Base-by-base conservation (phyloP, 2,329 filamentous ascomycete genomes). In the Shiraia sp. region DNA sequence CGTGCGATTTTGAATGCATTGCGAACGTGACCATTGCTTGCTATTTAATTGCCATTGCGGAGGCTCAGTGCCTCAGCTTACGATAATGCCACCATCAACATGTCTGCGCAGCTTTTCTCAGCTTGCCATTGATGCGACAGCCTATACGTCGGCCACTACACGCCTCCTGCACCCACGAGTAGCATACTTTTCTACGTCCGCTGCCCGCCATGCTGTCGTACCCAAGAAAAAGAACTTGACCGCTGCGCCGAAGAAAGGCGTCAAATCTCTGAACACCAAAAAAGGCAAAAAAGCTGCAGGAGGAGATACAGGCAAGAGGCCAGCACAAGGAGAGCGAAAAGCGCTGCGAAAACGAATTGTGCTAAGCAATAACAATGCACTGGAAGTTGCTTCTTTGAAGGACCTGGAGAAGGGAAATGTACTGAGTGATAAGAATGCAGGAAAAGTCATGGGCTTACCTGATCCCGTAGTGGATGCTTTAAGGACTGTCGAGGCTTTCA, bases 291-390 rank as follows among this genome's bases (percentile, higher is more conserved):
- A 53, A 32, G 74, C 72, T 49, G 53, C 57, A 25, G 55, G 49
- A 10, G 59, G 60, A n/a, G 71, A 73, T n/a, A 63, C 66, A 10
- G 69, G 68, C 17, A 69, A 71, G 69, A 77, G 82, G 12, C 86
- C 87, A 14, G 75, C 75, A 10, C 78, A 82, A 3, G 92, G 91
- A 53, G 91, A 96, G 77, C 83, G 91, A 54, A 95, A 90, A 73
- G 88, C 88, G 19, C 77, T 88, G 65, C 85, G 90, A 53, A 96
- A 95, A 76, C 84, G 88, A 56, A 88, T 99, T 61, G 84, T 95
- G 45, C 82, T 99, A 47, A 92, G 87, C 76, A 99, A 97, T 74
- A 87, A 88, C 70, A 97, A 96, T 72, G 93, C 93, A 35, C 75
- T 96, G 26, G 82, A 86, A 45, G 86, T 97, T 6, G 65, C 76